Percentiles rank a stretch among this genome's conserved stretches.
phyloP scores from a whole-genome alignment of 1,284 basidiomycete species.

The Schizophyllum amplum region DNA sequence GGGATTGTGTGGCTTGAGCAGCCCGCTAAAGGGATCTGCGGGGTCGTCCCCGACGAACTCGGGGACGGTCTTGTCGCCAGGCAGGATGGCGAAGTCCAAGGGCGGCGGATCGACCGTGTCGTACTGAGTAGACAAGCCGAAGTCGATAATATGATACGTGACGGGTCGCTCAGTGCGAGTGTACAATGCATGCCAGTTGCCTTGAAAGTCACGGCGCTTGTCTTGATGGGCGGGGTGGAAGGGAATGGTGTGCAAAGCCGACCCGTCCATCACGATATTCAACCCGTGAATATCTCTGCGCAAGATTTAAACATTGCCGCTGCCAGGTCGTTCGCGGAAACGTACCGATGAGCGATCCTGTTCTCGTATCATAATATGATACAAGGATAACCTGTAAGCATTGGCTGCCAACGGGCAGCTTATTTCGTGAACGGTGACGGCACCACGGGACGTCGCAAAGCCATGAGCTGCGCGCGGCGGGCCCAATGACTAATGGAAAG shows the following conservation, averaged over 20 bases:
- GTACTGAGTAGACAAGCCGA: slow-evolving; percentile 9
- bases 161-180: slow-evolving; percentile 10
- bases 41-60: slow-evolving; percentile 11
- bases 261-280: slow-evolving; percentile 11
- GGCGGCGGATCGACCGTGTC: slow-evolving; percentile 1
- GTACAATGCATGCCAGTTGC: slow-evolving; percentile 1
- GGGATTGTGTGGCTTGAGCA: slow-evolving; percentile 17
- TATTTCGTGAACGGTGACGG: too few relatives aligned
- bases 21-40: background rate
- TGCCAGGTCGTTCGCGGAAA: background rate
- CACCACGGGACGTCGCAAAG: background rate
- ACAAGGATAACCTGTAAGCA: too few relatives aligned
- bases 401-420: too few relatives aligned
- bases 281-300: background rate
- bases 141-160: slow-evolving; percentile 14
- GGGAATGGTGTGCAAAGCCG: slow-evolving; percentile 3
- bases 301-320: background rate
- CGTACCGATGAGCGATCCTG: slow-evolving; percentile 23
- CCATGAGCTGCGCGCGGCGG: background rate
- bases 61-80: slow-evolving; percentile 1
- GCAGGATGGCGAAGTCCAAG: background rate
- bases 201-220: slow-evolving; percentile 1
- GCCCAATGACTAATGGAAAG: background rate
- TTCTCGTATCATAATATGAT: too few relatives aligned
- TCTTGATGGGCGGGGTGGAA: slow-evolving; percentile 9